Percentiles rank a stretch among this genome's conserved stretches.
Evolutionary conservation across 2,329 filamentous ascomycete genomes (phyloP).

Genomic region (Chrysoporthe cubensis): DNA sequence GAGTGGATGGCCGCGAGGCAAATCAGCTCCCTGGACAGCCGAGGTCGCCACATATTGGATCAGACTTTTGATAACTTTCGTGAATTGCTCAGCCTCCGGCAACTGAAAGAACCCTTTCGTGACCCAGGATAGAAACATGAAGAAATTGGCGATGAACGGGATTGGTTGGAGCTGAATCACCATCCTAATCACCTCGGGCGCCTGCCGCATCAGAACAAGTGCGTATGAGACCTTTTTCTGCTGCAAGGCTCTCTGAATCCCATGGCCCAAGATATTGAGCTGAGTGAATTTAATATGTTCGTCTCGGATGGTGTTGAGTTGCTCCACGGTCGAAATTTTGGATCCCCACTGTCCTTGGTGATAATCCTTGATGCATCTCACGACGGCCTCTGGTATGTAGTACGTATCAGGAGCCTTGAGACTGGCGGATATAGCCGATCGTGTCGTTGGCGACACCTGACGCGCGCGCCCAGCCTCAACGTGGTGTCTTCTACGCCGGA

Average conservation of each 20-base stretch:
- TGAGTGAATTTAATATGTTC: background rate
- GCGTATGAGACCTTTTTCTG: slow-evolving; percentile 4
- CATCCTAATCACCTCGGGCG: slow-evolving; percentile 4
- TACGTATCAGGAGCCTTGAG: slow-evolving; percentile 1
- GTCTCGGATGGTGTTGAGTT: background rate
- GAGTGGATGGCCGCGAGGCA: background rate
- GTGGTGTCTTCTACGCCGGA: slow-evolving; percentile 7
- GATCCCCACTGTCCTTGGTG: background rate
- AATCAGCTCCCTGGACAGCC: background rate
- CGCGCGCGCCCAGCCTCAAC: background rate
- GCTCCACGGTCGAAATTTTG: slow-evolving; percentile 7
- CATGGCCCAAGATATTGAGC: slow-evolving; percentile 5
- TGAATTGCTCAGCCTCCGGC: slow-evolving; percentile 5
- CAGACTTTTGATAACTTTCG: background rate
- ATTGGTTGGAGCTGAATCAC: background rate
- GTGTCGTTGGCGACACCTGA: background rate
- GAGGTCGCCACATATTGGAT: background rate
- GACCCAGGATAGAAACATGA: background rate
- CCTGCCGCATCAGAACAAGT: slow-evolving; percentile 6
- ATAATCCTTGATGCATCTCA: background rate
- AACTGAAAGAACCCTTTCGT: background rate
- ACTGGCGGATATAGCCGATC: background rate
- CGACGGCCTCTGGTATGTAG: slow-evolving; percentile 3
- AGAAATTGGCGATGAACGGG: slow-evolving; percentile 8
- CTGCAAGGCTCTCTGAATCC: background rate